Percentiles rank a stretch among this genome's conserved stretches.
Evolutionary conservation across 495 filamentous ascomycete species (phyloP).

Genomic region (Annulohypoxylon moriforme): DNA sequence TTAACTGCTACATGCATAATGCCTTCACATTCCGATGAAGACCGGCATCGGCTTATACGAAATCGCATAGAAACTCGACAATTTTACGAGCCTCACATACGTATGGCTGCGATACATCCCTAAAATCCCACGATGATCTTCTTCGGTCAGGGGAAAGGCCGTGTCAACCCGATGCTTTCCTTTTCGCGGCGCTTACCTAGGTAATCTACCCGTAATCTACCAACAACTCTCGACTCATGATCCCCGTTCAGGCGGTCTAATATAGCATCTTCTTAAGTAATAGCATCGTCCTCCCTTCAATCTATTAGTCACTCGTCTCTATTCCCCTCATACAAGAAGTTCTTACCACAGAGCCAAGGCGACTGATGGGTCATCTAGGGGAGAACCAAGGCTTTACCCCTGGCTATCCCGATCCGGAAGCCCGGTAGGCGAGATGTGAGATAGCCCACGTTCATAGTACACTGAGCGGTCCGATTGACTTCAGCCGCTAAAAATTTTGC

Average conservation of each 20-base stretch:
- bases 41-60: constrained; percentile 19
- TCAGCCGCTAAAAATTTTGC: neutral
- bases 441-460: neutral
- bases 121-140: constrained; percentile 17
- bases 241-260: constrained; percentile 11
- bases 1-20: neutral
- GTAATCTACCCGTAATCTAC: constrained; percentile 10
- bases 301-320: constrained; percentile 18
- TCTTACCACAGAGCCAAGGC: neutral
- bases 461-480: constrained; percentile 13
- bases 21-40: constrained; percentile 13
- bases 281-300: constrained; percentile 9
- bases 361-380: neutral
- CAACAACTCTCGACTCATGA: constrained; percentile 27
- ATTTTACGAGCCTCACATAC: neutral
- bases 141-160: constrained; percentile 20
- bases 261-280: constrained; percentile 33
- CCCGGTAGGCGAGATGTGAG: constrained; percentile 18
- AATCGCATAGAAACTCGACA: neutral
- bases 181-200: constrained; percentile 4
- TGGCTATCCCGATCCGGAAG: constrained; percentile 16
- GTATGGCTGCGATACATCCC: neutral
- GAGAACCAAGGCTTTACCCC: neutral
- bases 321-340: neutral
- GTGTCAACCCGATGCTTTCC: constrained; percentile 36